Evolutionary conservation across 1,284 basidiomycete genomes (phyloP).

Genomic region (Meira nashicola): DNA sequence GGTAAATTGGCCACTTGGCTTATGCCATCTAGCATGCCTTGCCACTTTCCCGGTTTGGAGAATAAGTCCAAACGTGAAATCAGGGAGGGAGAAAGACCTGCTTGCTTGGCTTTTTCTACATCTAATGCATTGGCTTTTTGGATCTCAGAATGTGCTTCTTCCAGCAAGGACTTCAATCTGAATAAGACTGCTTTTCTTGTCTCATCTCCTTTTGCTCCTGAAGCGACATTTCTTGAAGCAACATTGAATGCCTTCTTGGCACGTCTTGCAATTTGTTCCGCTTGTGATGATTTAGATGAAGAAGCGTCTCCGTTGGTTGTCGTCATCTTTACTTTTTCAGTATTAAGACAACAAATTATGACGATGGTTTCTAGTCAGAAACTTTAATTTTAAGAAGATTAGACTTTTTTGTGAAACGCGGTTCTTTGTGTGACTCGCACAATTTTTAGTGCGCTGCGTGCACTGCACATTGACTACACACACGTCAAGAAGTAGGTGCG

Average conservation of each 20-base stretch:
- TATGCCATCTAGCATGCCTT: constrained; percentile 84
- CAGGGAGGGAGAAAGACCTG: constrained; percentile 75
- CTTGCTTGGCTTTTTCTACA: constrained; percentile 63
- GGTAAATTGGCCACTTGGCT: constrained; percentile 77
- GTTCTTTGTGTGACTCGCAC: too few species aligned
- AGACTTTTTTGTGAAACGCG: too few species aligned
- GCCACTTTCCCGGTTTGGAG: constrained; percentile 78
- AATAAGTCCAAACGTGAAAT: constrained; percentile 80
- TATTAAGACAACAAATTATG: too few species aligned
- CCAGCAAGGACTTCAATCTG: constrained; percentile 33
- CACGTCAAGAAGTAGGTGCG: too few species aligned
- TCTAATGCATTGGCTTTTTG: constrained; percentile 36
- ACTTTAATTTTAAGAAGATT: too few species aligned
- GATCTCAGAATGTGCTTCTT: constrained; percentile 27
- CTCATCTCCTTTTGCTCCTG: constrained; percentile 18
- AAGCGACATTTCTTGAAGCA: constrained; percentile 17
- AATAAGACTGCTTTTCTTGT: constrained; percentile 30
- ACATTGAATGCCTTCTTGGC: constrained; percentile 31
- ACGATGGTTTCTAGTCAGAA: too few species aligned
- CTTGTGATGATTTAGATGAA: background rate
- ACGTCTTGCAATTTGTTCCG: constrained; percentile 22
- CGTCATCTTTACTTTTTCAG: too few species aligned
- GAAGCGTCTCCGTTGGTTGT: too few species aligned
- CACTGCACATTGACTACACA: too few species aligned
- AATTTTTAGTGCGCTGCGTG: too few species aligned